These are phyloP conservation scores for Coffea eugenioides DNA, from an alignment of 257 asterid species.

Conservation along the genomic window DNA sequence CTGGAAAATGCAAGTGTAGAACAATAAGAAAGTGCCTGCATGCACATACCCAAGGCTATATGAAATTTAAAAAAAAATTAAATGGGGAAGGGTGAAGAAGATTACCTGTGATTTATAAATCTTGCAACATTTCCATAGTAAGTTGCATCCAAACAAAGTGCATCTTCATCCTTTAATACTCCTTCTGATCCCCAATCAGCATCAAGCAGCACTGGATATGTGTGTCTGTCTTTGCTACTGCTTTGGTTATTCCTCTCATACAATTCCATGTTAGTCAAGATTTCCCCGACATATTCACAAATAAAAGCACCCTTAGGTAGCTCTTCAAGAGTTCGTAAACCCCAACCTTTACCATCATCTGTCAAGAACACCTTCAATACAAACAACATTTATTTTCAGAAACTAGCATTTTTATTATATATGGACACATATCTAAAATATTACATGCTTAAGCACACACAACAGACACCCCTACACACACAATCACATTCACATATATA, in stretches of 20 bases:
- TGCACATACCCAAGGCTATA: not conserved
- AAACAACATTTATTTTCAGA: not conserved
- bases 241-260: constrained; percentile 30
- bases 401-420: not conserved
- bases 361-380: constrained; percentile 56
- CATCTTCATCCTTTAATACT: constrained; percentile 43
- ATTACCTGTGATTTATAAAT: constrained; percentile 48
- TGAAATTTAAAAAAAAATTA: not conserved
- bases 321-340: constrained; percentile 68
- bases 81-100: not conserved
- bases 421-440: no score
- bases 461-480: no score
- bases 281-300: constrained; percentile 54
- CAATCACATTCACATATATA: no score
- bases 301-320: constrained; percentile 70
- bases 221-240: constrained; percentile 27
- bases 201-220: constrained; percentile 50
- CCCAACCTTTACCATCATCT: constrained; percentile 75
- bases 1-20: not conserved
- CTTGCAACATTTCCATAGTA: constrained; percentile 45
- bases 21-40: not conserved
- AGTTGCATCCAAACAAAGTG: constrained; percentile 52
- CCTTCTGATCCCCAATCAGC: constrained; percentile 51
- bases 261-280: constrained; percentile 42
- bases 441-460: no score